A percentile compares a stretch with the other conserved stretches of the same genome.
Evolutionary conservation across 768 basidiomycete species (phyloP).

Genomic region (Stropharia rugosoannulata): DNA sequence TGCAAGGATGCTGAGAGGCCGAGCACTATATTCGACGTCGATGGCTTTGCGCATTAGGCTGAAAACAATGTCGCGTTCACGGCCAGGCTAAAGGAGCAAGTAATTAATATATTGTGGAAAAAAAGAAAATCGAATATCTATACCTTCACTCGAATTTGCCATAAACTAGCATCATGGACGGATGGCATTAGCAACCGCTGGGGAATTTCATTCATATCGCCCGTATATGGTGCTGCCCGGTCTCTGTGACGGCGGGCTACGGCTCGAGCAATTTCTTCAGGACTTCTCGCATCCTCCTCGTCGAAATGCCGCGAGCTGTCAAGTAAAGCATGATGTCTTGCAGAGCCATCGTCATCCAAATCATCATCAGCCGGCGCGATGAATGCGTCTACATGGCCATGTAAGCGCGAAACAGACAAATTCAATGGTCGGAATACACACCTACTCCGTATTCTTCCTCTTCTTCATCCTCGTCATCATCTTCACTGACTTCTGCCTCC

Average conservation of each 20-base stretch:
- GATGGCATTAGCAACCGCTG: constrained; percentile 95
- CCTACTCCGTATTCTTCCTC: constrained; percentile 66
- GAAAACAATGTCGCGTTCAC: constrained; percentile 91
- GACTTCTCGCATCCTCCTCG: constrained; percentile 74
- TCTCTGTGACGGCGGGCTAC: constrained; percentile 74
- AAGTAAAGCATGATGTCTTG: constrained; percentile 66
- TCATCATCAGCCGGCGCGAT: constrained; percentile 67
- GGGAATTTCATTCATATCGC: constrained; percentile 92
- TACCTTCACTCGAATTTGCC: constrained; percentile 95
- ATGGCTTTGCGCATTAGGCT: constrained; percentile 94
- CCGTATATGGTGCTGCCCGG: constrained; percentile 74
- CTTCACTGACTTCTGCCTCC: constrained; percentile 94
- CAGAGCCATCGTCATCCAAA: constrained; percentile 54
- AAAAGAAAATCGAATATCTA: constrained; percentile 16
- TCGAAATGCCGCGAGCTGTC: constrained; percentile 61
- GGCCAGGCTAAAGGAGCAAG: constrained; percentile 60
- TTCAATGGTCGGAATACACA: constrained; percentile 22
- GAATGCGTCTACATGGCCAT: constrained; percentile 54
- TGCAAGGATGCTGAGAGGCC: constrained; percentile 84
- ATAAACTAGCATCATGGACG: constrained; percentile 92
- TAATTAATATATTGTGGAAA: background rate
- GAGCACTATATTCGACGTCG: constrained; percentile 74
- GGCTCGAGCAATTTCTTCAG: constrained; percentile 82
- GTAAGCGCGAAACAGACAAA: constrained; percentile 4
- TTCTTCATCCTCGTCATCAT: constrained; percentile 93